A percentile compares a stretch with the other conserved stretches of the same genome.
Conservation (phyloP, 768 basidiomycete species). For the Phaeotremella skinneri region DNA sequence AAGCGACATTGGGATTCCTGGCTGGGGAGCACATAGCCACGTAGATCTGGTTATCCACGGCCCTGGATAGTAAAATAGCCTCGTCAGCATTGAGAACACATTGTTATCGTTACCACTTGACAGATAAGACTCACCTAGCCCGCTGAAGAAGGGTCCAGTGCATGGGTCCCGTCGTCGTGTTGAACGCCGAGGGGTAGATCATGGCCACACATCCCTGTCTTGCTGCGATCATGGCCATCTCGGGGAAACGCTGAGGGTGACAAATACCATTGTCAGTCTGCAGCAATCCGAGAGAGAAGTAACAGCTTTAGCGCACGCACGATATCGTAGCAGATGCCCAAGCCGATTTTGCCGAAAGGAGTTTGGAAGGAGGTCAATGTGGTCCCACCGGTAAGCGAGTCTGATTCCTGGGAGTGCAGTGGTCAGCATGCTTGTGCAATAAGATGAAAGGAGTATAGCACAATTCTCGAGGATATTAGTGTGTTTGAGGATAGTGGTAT, state of each 20-base stretch:
- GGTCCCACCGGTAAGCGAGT: constrained; percentile 74
- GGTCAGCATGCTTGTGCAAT: constrained; percentile 20
- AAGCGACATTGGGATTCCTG: constrained; percentile 71
- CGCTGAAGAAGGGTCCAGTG: constrained; percentile 93
- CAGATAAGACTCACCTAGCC: constrained; percentile 61
- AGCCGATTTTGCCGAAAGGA: constrained; percentile 92
- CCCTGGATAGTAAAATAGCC: constrained; percentile 61
- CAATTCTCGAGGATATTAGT: too few relatives aligned
- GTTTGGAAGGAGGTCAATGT: constrained; percentile 80
- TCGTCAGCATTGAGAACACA: too few relatives aligned
- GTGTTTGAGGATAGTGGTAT: too few relatives aligned
- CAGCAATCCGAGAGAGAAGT: too few relatives aligned
- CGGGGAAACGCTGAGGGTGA: constrained; percentile 58
- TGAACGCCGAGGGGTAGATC: constrained; percentile 94
- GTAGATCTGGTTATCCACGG: constrained; percentile 95
- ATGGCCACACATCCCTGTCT: constrained; percentile 82
- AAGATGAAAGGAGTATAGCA: too few relatives aligned
- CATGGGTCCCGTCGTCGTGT: constrained; percentile 87
- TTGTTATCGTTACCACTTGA: neutral
- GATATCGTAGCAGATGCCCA: constrained; percentile 95
- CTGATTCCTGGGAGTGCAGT: constrained; percentile 67
- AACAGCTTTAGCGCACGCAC: constrained; percentile 25
- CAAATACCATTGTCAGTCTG: too few relatives aligned
- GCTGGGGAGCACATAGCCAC: constrained; percentile 96
- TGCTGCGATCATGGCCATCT: constrained; percentile 85